Evolutionary conservation across 2,329 filamentous ascomycete species (phyloP).

Genomic region (Paracamarosporium sp.): DNA sequence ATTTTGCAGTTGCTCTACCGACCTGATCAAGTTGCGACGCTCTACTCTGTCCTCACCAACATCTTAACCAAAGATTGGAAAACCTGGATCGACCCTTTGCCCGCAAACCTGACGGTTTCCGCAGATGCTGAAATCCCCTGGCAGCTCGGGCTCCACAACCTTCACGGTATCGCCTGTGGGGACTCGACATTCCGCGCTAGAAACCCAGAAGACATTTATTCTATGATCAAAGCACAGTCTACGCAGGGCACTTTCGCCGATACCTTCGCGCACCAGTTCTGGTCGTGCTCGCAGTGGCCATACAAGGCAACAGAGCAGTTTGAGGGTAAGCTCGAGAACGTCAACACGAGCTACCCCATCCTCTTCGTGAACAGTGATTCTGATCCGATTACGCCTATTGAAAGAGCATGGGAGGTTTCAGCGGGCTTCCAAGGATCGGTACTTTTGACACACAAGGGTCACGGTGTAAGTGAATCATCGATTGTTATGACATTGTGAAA

Average conservation of each 20-base stretch:
- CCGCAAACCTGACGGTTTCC: slow-evolving; percentile 5
- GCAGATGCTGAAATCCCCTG: slow-evolving; percentile 10
- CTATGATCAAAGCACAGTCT: slow-evolving; percentile 13
- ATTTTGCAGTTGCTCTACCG: slow-evolving; percentile 9
- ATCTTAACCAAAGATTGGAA: slow-evolving; percentile 15
- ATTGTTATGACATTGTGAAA: neutral
- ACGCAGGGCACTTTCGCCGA: slow-evolving; percentile 18
- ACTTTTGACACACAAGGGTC: neutral
- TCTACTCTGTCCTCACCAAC: neutral
- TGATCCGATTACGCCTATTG: slow-evolving; percentile 26
- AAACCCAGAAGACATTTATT: slow-evolving; percentile 18
- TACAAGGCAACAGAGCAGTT: slow-evolving; percentile 23
- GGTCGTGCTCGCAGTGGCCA: slow-evolving; percentile 24
- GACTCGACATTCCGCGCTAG: slow-evolving; percentile 19
- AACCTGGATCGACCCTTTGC: neutral
- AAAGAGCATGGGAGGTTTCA: slow-evolving; percentile 21
- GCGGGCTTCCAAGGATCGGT: slow-evolving; percentile 12
- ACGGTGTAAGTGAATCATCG: neutral
- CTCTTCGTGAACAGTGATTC: slow-evolving; percentile 21
- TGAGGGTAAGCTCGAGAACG: slow-evolving; percentile 13
- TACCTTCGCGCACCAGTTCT: slow-evolving; percentile 13
- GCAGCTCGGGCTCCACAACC: slow-evolving; percentile 12
- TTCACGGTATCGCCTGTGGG: slow-evolving; percentile 20
- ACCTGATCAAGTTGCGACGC: slow-evolving; percentile 1
- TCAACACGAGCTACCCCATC: slow-evolving; percentile 22